phyloP scores from a whole-genome alignment of 1,284 basidiomycete species.

The Naganishia cerealis region DNA sequence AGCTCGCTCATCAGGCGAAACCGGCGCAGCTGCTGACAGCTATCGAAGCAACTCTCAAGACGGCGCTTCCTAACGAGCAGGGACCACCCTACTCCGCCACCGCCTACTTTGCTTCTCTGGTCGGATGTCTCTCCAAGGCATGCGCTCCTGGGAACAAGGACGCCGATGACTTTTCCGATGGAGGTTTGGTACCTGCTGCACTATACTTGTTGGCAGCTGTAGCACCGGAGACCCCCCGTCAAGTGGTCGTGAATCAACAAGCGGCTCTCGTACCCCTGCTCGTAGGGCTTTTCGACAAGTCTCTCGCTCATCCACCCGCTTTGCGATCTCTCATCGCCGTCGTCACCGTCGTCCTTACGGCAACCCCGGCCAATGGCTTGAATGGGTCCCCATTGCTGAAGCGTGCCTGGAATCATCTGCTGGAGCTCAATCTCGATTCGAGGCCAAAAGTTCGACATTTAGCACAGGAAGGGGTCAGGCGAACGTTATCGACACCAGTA shows the following conservation, averaged over 20 bases:
- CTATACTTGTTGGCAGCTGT: slow-evolving; percentile 83
- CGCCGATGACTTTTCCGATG: slow-evolving; percentile 57
- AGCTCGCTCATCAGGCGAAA: slow-evolving; percentile 80
- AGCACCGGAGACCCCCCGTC: slow-evolving; percentile 67
- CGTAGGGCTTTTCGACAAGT: slow-evolving; percentile 66
- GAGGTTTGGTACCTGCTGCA: slow-evolving; percentile 79
- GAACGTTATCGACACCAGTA: slow-evolving; percentile 72
- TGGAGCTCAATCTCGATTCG: slow-evolving; percentile 80
- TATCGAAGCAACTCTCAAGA: slow-evolving; percentile 76
- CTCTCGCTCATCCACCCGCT: slow-evolving; percentile 51
- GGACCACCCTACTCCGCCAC: slow-evolving; percentile 68
- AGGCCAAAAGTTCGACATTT: slow-evolving; percentile 91
- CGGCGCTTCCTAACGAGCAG: slow-evolving; percentile 42
- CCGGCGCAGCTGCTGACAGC: slow-evolving; percentile 86
- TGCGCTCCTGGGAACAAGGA: slow-evolving; percentile 35
- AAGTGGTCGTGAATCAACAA: slow-evolving; percentile 50
- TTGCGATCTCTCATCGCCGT: slow-evolving; percentile 57
- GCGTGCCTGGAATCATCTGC: slow-evolving; percentile 67
- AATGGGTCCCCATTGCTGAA: slow-evolving; percentile 69
- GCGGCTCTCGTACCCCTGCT: slow-evolving; percentile 63
- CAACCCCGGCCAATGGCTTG: slow-evolving; percentile 68
- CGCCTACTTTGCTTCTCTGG: slow-evolving; percentile 83
- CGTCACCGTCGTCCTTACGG: slow-evolving; percentile 70
- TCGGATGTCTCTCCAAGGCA: slow-evolving; percentile 56
- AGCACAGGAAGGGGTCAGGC: slow-evolving; percentile 79